Percentiles rank a stretch among this genome's conserved stretches.
These are phyloP conservation scores for Debaryomyces coudertii DNA, from an alignment of 1,139 yeast species.

Conservation along the genomic window DNA sequence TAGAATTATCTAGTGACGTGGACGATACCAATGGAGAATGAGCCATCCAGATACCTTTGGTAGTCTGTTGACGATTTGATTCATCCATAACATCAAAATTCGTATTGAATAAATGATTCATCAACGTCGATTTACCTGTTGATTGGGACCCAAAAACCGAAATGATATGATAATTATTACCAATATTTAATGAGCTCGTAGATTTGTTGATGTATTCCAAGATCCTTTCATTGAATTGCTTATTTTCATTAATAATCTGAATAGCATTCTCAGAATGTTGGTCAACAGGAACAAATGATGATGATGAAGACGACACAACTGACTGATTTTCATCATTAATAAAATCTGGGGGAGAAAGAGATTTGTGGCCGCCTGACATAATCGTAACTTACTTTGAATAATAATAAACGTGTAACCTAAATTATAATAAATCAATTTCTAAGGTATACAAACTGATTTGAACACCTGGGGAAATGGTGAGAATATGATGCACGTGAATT, in stretches of 20 bases:
- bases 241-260: slow-evolving; percentile 81
- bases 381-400: background rate
- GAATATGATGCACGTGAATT: slow-evolving; percentile 5
- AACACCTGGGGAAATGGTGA: slow-evolving; percentile 7
- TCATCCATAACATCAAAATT: slow-evolving; percentile 94
- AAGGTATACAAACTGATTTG: background rate
- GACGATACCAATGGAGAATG: slow-evolving; percentile 53
- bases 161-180: slow-evolving; percentile 82
- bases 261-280: slow-evolving; percentile 48
- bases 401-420: background rate
- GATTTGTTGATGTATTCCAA: slow-evolving; percentile 44
- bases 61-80: slow-evolving; percentile 76
- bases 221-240: slow-evolving; percentile 55
- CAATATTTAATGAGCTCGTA: slow-evolving; percentile 39
- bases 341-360: background rate
- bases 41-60: slow-evolving; percentile 95
- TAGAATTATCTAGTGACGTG: slow-evolving; percentile 20
- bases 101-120: slow-evolving; percentile 84
- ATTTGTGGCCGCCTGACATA: slow-evolving; percentile 1
- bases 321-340: slow-evolving; percentile 15
- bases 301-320: slow-evolving; percentile 28
- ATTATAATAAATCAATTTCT: background rate
- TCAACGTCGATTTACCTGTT: slow-evolving; percentile 91
- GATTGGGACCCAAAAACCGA: slow-evolving; percentile 97
- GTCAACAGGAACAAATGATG: slow-evolving; percentile 49